These are phyloP conservation scores for Pseudogymnoascus sp. DNA, from an alignment of 2,329 filamentous ascomycete species.

Conservation along the genomic window DNA sequence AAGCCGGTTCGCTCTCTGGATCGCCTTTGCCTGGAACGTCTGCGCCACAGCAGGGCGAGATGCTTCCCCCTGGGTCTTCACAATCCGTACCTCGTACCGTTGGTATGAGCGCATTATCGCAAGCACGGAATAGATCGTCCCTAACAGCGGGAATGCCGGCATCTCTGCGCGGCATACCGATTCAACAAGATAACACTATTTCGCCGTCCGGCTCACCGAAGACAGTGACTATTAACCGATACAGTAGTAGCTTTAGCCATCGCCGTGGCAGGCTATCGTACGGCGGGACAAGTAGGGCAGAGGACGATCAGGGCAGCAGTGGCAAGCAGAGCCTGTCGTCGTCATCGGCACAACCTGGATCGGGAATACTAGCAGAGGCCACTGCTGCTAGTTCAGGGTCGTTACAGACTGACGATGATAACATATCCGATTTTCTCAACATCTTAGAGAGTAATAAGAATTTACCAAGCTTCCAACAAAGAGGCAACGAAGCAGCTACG, in stretches of 20 bases:
- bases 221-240: slow-evolving; percentile 69
- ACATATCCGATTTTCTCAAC: slow-evolving; percentile 89
- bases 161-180: slow-evolving; percentile 59
- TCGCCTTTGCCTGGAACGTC: slow-evolving; percentile 54
- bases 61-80: slow-evolving; percentile 44
- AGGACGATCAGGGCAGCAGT: slow-evolving; percentile 73
- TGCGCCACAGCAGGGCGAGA: slow-evolving; percentile 20
- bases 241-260: slow-evolving; percentile 91
- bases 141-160: slow-evolving; percentile 70
- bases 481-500: slow-evolving; percentile 61
- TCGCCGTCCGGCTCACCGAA: slow-evolving; percentile 71
- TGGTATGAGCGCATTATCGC: slow-evolving; percentile 43
- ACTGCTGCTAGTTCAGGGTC: slow-evolving; percentile 61
- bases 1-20: slow-evolving; percentile 87
- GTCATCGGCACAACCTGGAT: slow-evolving; percentile 65
- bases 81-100: slow-evolving; percentile 44
- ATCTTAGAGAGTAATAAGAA: slow-evolving; percentile 82
- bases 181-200: slow-evolving; percentile 52
- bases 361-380: slow-evolving; percentile 67
- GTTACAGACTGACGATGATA: slow-evolving; percentile 73
- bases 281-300: slow-evolving; percentile 61
- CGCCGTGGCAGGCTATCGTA: slow-evolving; percentile 72
- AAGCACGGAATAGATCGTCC: slow-evolving; percentile 63
- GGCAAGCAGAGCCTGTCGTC: slow-evolving; percentile 70
- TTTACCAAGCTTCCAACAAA: slow-evolving; percentile 67